Percentiles rank a stretch among this genome's conserved stretches.
Conservation (phyloP, 768 basidiomycete species). For the Boletus tomentosulus region DNA sequence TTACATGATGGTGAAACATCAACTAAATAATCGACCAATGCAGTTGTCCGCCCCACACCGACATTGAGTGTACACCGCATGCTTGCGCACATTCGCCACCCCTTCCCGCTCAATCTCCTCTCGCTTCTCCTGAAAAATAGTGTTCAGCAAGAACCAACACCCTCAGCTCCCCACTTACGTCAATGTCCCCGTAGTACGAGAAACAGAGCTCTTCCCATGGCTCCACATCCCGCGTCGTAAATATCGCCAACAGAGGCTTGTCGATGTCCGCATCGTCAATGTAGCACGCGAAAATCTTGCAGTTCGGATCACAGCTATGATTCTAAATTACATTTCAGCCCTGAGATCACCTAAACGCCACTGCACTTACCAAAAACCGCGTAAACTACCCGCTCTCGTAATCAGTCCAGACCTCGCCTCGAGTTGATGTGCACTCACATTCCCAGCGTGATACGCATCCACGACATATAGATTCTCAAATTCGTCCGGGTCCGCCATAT, state of each 20-base stretch:
- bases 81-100: slow-evolving; percentile 19
- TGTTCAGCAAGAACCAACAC: background rate
- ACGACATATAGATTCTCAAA: slow-evolving; percentile 49
- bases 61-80: slow-evolving; percentile 47
- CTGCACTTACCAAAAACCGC: slow-evolving; percentile 67
- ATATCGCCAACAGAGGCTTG: slow-evolving; percentile 66
- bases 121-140: slow-evolving; percentile 18
- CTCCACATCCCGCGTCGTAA: slow-evolving; percentile 60
- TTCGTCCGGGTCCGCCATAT: slow-evolving; percentile 21
- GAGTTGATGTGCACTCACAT: slow-evolving; percentile 46
- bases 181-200: slow-evolving; percentile 61
- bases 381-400: slow-evolving; percentile 62
- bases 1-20: background rate
- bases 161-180: slow-evolving; percentile 23
- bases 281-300: slow-evolving; percentile 64
- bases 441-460: slow-evolving; percentile 86
- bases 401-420: slow-evolving; percentile 2
- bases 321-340: slow-evolving; percentile 48
- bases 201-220: slow-evolving; percentile 73
- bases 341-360: background rate
- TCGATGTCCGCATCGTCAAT: slow-evolving; percentile 72
- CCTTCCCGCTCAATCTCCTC: slow-evolving; percentile 12
- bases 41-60: slow-evolving; percentile 52
- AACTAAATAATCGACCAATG: slow-evolving; percentile 36
- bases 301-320: slow-evolving; percentile 89